Evolutionary conservation across 1,284 basidiomycete genomes (phyloP), one percentile per base, ranked within the genome.

Genomic region (Pyrrhoderma lamaoense): DNA sequence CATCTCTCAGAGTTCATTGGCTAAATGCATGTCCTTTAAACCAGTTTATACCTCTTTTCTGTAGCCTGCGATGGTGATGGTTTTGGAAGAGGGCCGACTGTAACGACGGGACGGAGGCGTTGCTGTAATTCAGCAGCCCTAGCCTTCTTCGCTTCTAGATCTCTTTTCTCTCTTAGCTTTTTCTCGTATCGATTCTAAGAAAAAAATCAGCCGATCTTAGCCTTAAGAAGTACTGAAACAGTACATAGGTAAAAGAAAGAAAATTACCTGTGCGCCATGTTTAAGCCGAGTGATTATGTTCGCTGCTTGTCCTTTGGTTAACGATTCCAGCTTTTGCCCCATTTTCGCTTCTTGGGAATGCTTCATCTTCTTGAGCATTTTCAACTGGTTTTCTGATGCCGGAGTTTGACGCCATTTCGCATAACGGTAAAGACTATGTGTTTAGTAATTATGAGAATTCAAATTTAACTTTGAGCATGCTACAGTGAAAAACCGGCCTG

Each of bases 271-370:
- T 34, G 84, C 85, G 19, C 89, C 90, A 61, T 92, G 83, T 62
- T 79, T 86, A 53, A 89, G 56, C 8, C 88, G 77, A 19, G 81
- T 82, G 54, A 93, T 85, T 38, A 92, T 78, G 56, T 82, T 82
- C 0, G 81, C 82, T 25, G 89, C 88, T 56, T 87, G 75, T 0
- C 90, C 89, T 65, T 87, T 90, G 2, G 77, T 89, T 60, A 93
- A 60, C 0, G 55, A 64, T 44, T 61, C 63, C 14, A 81, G 48
- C 45, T 59, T 47, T 45, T 57, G 43, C 44, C 54, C 39, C 13
- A n/a, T n/a, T n/a, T n/a, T n/a, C n/a, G n/a, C n/a, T n/a, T 27
- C 50, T 11, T 49, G 40, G 40, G 45, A 47, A 3, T 57, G 54
- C 37, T 60, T 55, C 56, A 55, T 18, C 73, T 73, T 18, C 65